A percentile compares a stretch with the other conserved stretches of the same genome.
Conservation (phyloP, 768 basidiomycete genomes). For the Clavaria fumosa region DNA sequence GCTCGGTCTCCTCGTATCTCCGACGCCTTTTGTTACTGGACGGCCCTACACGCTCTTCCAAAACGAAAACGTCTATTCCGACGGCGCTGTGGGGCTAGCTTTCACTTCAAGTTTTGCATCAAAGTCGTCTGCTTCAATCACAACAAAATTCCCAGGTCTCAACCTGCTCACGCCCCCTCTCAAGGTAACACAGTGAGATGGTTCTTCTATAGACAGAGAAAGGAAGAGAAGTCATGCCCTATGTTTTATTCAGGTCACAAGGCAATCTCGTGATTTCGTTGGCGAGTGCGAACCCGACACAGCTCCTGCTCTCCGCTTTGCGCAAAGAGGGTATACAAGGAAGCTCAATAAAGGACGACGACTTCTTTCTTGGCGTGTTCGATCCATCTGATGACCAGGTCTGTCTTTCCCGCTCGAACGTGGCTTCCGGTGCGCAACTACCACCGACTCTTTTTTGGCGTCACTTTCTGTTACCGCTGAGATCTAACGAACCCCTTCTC, state of each 20-base stretch:
- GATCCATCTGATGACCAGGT: constrained; percentile 18
- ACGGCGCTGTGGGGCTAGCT: constrained; percentile 60
- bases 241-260: no score
- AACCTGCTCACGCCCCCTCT: constrained; percentile 30
- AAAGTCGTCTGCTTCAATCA: constrained; percentile 7
- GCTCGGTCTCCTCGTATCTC: constrained; percentile 46
- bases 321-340: constrained; percentile 16
- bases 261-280: constrained; percentile 58
- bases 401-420: not conserved
- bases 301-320: constrained; percentile 41
- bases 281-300: constrained; percentile 42
- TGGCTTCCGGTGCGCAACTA: not conserved
- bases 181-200: constrained; percentile 47
- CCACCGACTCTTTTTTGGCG: no score
- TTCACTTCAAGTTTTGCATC: constrained; percentile 14
- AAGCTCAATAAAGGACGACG: constrained; percentile 32
- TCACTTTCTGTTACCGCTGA: no score
- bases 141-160: constrained; percentile 25
- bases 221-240: no score
- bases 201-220: no score
- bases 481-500: not conserved
- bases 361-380: constrained; percentile 39
- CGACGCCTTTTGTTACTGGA: constrained; percentile 71
- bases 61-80: constrained; percentile 35
- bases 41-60: constrained; percentile 54